A percentile compares a stretch with the other conserved stretches of the same genome.
phyloP scores from a whole-genome alignment of 345 rosid genomes.

The Brassica nigra region DNA sequence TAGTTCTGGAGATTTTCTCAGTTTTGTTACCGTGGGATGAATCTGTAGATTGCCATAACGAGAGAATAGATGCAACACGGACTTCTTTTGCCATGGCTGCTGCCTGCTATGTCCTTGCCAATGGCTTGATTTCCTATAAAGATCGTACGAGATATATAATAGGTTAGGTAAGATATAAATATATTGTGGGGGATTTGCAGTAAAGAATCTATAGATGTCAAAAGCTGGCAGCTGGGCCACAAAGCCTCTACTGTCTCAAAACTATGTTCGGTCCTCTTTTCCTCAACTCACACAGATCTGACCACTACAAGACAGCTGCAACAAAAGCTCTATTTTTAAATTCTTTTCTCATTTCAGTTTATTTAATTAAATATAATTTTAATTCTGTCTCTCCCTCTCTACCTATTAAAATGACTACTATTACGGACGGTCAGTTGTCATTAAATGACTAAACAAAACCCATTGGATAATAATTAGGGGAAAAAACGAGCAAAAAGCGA shows the following conservation, averaged over 20 bases:
- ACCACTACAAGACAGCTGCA: constrained; percentile 37
- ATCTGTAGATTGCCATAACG: neutral
- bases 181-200: constrained; percentile 10
- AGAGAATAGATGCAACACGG: neutral
- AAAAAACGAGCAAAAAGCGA: constrained; percentile 9
- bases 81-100: neutral
- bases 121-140: neutral
- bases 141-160: neutral
- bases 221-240: constrained; percentile 37
- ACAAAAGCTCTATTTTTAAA: neutral
- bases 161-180: neutral
- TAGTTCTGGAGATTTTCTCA: neutral
- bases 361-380: neutral
- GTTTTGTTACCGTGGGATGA: neutral
- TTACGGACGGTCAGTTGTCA: constrained; percentile 24
- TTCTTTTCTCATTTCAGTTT: neutral
- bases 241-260: constrained; percentile 23
- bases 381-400: neutral
- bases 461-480: constrained; percentile 29
- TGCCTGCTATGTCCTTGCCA: neutral
- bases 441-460: constrained; percentile 26
- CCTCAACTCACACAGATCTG: constrained; percentile 21
- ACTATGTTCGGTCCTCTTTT: constrained; percentile 30
- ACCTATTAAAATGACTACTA: neutral
- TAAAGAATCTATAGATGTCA: neutral